Conservation (phyloP, 257 asterid genomes). For the Salvia hispanica region DNA sequence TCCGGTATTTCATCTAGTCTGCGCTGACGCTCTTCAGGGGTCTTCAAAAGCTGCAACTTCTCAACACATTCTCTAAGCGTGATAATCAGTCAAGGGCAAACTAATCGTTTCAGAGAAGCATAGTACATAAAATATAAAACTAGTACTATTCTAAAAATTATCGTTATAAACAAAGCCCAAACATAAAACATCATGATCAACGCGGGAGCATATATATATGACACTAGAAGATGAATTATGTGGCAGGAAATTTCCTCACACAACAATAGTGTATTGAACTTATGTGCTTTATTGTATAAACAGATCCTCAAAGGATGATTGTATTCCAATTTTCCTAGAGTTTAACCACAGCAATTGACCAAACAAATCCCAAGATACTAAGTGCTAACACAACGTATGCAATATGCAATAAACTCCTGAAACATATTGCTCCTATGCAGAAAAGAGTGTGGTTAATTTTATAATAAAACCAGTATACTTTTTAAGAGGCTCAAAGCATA, state of each 20-base stretch:
- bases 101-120: constrained; percentile 9
- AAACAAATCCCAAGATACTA: constrained; percentile 11
- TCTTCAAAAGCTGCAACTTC: constrained; percentile 84
- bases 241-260: constrained; percentile 18
- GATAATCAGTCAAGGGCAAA: constrained; percentile 61
- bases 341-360: not conserved
- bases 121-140: not conserved
- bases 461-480: not conserved
- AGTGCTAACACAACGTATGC: constrained; percentile 1
- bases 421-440: not conserved
- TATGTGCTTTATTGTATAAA: not conserved
- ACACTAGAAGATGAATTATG: not conserved
- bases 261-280: not conserved
- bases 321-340: constrained; percentile 7
- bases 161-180: constrained; percentile 9
- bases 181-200: constrained; percentile 8
- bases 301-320: not conserved
- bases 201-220: not conserved
- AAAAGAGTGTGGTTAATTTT: not conserved
- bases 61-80: constrained; percentile 99
- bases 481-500: not conserved
- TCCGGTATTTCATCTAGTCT: constrained; percentile 87
- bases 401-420: constrained; percentile 4
- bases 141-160: not conserved
- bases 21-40: constrained; percentile 92